Percentiles rank a stretch among this genome's conserved stretches.
Conservation (phyloP, 768 basidiomycete species). For the Serendipita sp. region DNA sequence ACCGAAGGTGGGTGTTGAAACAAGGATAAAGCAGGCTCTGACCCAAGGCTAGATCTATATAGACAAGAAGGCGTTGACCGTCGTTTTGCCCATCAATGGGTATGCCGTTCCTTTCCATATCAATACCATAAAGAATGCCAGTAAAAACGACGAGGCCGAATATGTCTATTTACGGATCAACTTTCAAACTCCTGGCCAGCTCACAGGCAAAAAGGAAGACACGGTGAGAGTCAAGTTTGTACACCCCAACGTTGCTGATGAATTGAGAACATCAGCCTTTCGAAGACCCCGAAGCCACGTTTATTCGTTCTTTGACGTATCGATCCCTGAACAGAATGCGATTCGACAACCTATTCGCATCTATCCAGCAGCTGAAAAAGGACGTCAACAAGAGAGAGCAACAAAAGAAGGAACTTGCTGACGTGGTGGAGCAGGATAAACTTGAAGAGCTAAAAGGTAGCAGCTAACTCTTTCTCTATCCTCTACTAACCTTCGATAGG, state of each 20-base stretch:
- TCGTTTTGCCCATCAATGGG: conserved; percentile 85
- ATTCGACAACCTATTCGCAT: conserved; percentile 75
- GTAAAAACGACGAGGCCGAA: conserved; percentile 94
- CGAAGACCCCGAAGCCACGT: conserved; percentile 91
- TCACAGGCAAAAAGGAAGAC: conserved; percentile 97
- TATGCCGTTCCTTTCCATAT: conserved; percentile 97
- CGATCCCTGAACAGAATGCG: conserved; percentile 81
- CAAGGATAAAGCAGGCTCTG: neutral
- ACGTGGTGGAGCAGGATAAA: conserved; percentile 89
- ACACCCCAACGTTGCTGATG: neutral
- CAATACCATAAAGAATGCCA: conserved; percentile 94
- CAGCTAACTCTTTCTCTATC: neutral
- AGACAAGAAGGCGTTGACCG: conserved; percentile 78
- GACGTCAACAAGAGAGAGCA: conserved; percentile 94
- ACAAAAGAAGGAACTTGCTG: conserved; percentile 96
- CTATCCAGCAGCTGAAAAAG: conserved; percentile 91
- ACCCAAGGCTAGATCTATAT: conserved; percentile 53
- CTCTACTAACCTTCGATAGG: conserved; percentile 13
- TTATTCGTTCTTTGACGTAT: conserved; percentile 89
- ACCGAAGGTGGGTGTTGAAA: conserved; percentile 43
- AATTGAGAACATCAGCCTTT: conserved; percentile 47
- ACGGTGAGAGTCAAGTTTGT: conserved; percentile 38
- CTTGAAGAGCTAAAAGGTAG: conserved; percentile 72
- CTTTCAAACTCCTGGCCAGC: conserved; percentile 95
- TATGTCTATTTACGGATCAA: conserved; percentile 91